These are phyloP conservation scores for Leishmania gerbilli DNA, from an alignment of 208 protist genomes.

Conservation along the genomic window DNA sequence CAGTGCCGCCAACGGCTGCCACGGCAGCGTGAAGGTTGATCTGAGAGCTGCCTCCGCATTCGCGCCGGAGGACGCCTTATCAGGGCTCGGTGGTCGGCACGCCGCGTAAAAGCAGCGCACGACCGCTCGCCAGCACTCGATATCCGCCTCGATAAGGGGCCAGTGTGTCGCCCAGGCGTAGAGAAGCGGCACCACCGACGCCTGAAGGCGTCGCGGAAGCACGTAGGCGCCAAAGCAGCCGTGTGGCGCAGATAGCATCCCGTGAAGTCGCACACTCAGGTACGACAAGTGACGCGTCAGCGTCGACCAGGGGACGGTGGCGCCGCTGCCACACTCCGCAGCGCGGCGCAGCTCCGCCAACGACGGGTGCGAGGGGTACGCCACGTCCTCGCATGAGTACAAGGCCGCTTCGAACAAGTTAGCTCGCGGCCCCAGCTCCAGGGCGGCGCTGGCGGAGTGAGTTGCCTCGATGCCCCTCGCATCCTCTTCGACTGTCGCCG, in stretches of 20 bases:
- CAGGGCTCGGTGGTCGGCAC: neutral
- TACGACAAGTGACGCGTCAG: constrained; percentile 22
- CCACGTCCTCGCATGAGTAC: constrained; percentile 16
- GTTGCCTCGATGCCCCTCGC: neutral
- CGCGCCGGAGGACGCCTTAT: neutral
- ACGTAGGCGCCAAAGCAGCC: constrained; percentile 15
- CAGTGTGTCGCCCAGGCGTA: constrained; percentile 71
- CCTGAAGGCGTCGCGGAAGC: constrained; percentile 46
- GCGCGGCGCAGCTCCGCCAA: constrained; percentile 1
- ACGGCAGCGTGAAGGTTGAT: constrained; percentile 50
- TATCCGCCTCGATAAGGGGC: constrained; percentile 41
- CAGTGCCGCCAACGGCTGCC: constrained; percentile 60
- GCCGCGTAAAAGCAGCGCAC: constrained; percentile 35
- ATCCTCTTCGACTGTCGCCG: neutral
- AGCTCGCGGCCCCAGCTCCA: neutral
- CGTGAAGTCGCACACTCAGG: constrained; percentile 14
- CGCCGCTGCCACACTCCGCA: neutral
- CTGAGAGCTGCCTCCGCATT: neutral
- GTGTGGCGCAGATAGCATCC: constrained; percentile 15
- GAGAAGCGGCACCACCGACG: constrained; percentile 50
- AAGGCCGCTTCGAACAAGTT: neutral
- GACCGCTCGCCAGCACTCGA: constrained; percentile 43
- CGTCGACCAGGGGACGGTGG: constrained; percentile 16
- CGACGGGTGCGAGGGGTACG: neutral
- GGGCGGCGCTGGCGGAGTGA: neutral